Percentiles rank a stretch among this genome's conserved stretches.
These are phyloP conservation scores for Thinopyrum elongatum DNA, from an alignment of 176 grass and related monocot species.

Conservation along the genomic window DNA sequence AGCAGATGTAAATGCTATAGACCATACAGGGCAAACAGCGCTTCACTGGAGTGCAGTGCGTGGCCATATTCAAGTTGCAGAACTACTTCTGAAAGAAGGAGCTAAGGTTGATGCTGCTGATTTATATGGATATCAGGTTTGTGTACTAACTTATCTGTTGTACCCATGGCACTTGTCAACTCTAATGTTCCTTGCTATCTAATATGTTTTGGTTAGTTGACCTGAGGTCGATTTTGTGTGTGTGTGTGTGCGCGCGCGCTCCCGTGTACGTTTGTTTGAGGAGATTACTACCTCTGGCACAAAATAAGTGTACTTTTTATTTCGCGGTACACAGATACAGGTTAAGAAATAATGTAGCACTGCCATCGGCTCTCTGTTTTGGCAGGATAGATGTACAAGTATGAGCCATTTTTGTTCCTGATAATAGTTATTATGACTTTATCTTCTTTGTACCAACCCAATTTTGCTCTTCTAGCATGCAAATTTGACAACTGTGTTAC, in stretches of 20 bases:
- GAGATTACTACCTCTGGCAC: not conserved
- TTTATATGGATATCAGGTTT: conserved; percentile 91
- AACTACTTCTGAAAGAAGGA: conserved; percentile 91
- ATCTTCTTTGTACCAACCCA: not conserved
- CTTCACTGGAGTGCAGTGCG: conserved; percentile 96
- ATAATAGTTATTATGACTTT: not conserved
- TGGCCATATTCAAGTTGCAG: conserved; percentile 84
- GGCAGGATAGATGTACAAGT: conserved; percentile 28
- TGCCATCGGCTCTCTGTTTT: not conserved
- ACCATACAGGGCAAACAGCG: conserved; percentile 86
- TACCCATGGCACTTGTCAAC: not conserved
- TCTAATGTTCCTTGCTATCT: not conserved
- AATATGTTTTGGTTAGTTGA: conserved; percentile 19
- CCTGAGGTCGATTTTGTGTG: not conserved
- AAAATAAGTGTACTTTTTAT: not conserved
- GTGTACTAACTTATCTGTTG: conserved; percentile 18
- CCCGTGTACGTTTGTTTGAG: not conserved
- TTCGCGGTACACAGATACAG: not conserved
- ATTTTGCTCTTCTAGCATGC: conserved; percentile 2
- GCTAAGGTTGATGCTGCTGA: conserved; percentile 80
- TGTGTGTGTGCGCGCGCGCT: too few relatives aligned
- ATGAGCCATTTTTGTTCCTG: not conserved
- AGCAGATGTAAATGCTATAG: conserved; percentile 75
- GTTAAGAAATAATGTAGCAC: conserved; percentile 23
- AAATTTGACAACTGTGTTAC: not conserved